Conservation (phyloP, 768 basidiomycete species). For the Tricholoma saponaceum region DNA sequence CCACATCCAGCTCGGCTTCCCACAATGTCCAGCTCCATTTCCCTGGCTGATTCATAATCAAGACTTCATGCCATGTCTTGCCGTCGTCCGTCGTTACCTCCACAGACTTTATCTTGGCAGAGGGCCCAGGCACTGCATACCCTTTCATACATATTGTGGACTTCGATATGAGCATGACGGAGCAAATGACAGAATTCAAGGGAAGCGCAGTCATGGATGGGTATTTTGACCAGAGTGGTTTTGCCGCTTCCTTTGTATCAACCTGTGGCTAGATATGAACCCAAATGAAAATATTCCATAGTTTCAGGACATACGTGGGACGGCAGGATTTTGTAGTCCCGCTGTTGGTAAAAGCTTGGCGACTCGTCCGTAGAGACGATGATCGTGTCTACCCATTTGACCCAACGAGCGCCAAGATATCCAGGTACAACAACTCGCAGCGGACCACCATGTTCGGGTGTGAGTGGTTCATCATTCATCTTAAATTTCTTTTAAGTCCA, state of each 20-base stretch:
- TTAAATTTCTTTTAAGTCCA: conserved; percentile 16
- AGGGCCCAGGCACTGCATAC: conserved; percentile 48
- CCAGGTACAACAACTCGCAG: conserved; percentile 68
- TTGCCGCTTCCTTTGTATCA: conserved; percentile 41
- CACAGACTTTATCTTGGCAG: conserved; percentile 42
- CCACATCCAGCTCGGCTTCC: conserved; percentile 45
- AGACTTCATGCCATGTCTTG: conserved; percentile 43
- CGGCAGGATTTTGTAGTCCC: conserved; percentile 65
- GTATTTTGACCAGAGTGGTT: conserved; percentile 46
- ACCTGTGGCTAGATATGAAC: conserved; percentile 26
- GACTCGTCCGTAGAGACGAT: conserved; percentile 51
- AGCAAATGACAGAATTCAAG: conserved; percentile 59
- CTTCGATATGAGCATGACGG: conserved; percentile 26
- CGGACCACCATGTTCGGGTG: conserved; percentile 61
- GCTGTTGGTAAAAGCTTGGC: conserved; percentile 67
- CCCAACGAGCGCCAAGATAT: conserved; percentile 66
- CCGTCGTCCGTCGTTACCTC: conserved; percentile 54
- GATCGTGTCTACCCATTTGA: conserved; percentile 71
- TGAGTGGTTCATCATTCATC: conserved; percentile 64
- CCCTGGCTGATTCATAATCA: conserved; percentile 56
- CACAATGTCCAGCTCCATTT: conserved; percentile 76
- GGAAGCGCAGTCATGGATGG: conserved; percentile 57
- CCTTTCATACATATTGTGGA: conserved; percentile 45
- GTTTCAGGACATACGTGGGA: conserved; percentile 32
- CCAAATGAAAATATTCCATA: conserved; percentile 6